Base-by-base conservation (phyloP, 257 asterid genomes). In the Nicotiana undulata region DNA sequence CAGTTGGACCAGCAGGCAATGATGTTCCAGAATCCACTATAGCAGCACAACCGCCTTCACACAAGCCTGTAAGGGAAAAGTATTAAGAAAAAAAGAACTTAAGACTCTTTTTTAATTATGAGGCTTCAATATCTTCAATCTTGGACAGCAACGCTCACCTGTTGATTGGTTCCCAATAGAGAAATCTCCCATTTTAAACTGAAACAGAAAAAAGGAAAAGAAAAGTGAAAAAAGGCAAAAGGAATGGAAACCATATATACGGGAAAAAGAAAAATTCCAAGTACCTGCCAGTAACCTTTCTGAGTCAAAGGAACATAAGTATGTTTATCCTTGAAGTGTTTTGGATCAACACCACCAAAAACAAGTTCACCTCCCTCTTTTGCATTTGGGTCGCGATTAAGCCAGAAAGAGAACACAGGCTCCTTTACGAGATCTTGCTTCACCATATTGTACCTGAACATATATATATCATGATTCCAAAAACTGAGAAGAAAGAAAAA, bases 11-110 rank as follows among this genome's bases (percentile, higher is more conserved):
- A 77, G 94, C 86, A 52, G 92, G 94, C 87, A 95, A 86, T 81
- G 99, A 91, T 81, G 99, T 95, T 78, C 99, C 99, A 55, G 99
- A 90, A 89, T 95, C 99, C 86, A 93, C 97, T 82, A 95, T 95
- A 82, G 99, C 98, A 86, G 90, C 86, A 89, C 99, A 95, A 75
- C 98, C 99, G 28, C 87, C 92, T 70, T 84, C 90, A 68, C 99
- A 93, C 68, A 87, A 88, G 80, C 98, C 98, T 93, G 90, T 59
- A 72, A 58, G 16, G 52, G 63, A 75, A 67, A 53, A 81, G 46
- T 40, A 40, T 40, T 8, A 40, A 8, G 46, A 40, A 10, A 40
- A 40, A 40, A 40, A 40, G 9, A 40, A 40, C 9, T 29, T 29
- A 29, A 29, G 32, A 29, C 32, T 2, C 46, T 40, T 9, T 29